Evolutionary conservation across 2,329 filamentous ascomycete genomes (phyloP).

Genomic region (Colletotrichum trifolii): DNA sequence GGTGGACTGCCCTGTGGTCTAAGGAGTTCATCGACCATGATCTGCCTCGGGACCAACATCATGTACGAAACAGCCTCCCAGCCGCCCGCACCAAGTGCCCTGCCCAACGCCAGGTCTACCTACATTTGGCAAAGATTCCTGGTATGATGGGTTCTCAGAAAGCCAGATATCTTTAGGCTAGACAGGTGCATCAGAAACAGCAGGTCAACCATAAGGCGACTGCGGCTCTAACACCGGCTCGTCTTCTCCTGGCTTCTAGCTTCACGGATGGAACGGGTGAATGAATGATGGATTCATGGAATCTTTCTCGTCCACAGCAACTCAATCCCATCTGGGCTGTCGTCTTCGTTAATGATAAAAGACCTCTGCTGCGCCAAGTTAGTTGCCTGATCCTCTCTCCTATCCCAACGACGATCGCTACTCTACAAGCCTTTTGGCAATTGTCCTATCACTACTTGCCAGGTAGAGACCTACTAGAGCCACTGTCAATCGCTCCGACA

Average conservation of each 20-base stretch:
- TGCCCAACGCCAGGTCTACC: no score
- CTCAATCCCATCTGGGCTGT: neutral
- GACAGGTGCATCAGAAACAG: constrained; percentile 1
- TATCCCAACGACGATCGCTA: constrained; percentile 14
- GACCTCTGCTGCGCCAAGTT: neutral
- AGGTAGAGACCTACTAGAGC: constrained; percentile 35
- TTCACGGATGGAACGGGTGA: constrained; percentile 39
- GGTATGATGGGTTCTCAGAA: neutral
- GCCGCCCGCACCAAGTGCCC: no score
- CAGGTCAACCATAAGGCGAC: constrained; percentile 21
- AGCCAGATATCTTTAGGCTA: neutral
- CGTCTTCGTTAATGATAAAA: constrained; percentile 20
- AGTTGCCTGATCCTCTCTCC: neutral
- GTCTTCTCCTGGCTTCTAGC: constrained; percentile 11
- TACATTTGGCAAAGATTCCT: constrained; percentile 2
- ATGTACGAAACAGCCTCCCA: neutral
- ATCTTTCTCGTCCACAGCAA: constrained; percentile 7
- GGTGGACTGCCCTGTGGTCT: constrained; percentile 5
- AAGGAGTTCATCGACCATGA: constrained; percentile 5
- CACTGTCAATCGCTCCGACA: constrained; percentile 41
- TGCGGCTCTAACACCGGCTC: constrained; percentile 17
- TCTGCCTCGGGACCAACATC: neutral
- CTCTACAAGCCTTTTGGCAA: constrained; percentile 1
- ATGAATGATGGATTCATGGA: constrained; percentile 30
- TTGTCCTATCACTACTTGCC: constrained; percentile 47